Conservation (phyloP, 2,329 filamentous ascomycete genomes). For the Penicillium sp. region DNA sequence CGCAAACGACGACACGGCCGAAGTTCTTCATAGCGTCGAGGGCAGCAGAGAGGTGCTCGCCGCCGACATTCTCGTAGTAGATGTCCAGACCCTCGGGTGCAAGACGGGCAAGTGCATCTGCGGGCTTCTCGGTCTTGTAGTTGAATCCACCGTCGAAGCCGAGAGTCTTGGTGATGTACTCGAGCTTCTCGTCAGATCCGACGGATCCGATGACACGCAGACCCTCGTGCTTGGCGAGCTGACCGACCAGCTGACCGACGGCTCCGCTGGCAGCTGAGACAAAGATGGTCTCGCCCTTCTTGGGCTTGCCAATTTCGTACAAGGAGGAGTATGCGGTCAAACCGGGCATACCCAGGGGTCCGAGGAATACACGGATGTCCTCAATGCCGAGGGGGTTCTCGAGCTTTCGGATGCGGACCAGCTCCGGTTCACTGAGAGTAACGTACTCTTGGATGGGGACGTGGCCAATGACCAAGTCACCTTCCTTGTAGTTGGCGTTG, state of each 20-base stretch:
- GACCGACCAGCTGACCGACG: constrained; percentile 77
- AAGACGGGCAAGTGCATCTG: constrained; percentile 64
- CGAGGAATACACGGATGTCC: constrained; percentile 60
- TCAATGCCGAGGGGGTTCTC: constrained; percentile 59
- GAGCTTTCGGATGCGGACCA: constrained; percentile 52
- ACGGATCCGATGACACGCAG: constrained; percentile 75
- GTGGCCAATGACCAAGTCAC: constrained; percentile 61
- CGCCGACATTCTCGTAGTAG: constrained; percentile 78
- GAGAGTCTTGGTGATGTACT: constrained; percentile 67
- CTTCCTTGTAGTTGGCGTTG: constrained; percentile 58
- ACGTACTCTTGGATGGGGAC: constrained; percentile 68
- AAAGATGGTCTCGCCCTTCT: constrained; percentile 77
- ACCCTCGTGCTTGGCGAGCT: constrained; percentile 77
- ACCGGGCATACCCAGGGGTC: constrained; percentile 73
- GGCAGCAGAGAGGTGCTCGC: constrained; percentile 67
- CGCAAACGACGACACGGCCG: constrained; percentile 63
- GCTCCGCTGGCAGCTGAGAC: constrained; percentile 75
- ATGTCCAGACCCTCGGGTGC: constrained; percentile 77
- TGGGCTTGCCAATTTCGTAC: constrained; percentile 70
- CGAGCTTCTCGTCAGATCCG: constrained; percentile 73
- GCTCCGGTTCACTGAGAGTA: constrained; percentile 49
- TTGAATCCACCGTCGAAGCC: constrained; percentile 74
- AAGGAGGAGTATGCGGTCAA: constrained; percentile 71
- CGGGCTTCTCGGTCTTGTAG: constrained; percentile 76
- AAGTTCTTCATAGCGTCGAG: constrained; percentile 60